A percentile compares a stretch with the other conserved stretches of the same genome.
Evolutionary conservation across 2,329 filamentous ascomycete species (phyloP).

Genomic region (Fusarium cyanostomum): DNA sequence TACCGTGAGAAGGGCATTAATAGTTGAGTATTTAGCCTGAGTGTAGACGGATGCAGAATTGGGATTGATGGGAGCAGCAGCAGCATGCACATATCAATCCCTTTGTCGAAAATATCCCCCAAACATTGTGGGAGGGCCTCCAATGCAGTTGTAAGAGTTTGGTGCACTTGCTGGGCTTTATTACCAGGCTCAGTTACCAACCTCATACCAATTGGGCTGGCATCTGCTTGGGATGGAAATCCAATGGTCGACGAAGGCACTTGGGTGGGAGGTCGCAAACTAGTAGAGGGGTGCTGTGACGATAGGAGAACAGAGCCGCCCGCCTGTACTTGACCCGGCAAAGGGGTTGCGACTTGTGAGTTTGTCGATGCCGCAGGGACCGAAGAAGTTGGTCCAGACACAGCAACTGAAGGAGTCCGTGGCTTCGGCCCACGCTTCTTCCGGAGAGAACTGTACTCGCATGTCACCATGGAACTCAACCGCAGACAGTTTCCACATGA

Average conservation of each 20-base stretch:
- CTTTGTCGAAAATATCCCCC: background rate
- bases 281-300: too few relatives aligned
- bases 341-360: background rate
- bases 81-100: constrained; percentile 2
- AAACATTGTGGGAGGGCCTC: background rate
- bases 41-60: background rate
- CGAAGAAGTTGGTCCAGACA: too few relatives aligned
- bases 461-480: background rate
- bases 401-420: background rate
- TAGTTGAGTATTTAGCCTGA: background rate
- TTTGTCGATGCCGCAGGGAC: background rate
- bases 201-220: background rate
- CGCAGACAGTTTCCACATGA: constrained; percentile 11
- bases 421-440: constrained; percentile 22
- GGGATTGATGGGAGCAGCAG: constrained; percentile 1
- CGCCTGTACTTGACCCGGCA: too few relatives aligned
- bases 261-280: too few relatives aligned
- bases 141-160: background rate
- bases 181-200: background rate
- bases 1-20: background rate
- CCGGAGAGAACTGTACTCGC: constrained; percentile 8
- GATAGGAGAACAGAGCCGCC: too few relatives aligned
- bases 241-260: too few relatives aligned
- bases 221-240: background rate
- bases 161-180: background rate